Evolutionary conservation across 1,284 basidiomycete species (phyloP), one percentile per base, ranked within the genome.

Genomic region (Ceratobasidium theobromae): DNA sequence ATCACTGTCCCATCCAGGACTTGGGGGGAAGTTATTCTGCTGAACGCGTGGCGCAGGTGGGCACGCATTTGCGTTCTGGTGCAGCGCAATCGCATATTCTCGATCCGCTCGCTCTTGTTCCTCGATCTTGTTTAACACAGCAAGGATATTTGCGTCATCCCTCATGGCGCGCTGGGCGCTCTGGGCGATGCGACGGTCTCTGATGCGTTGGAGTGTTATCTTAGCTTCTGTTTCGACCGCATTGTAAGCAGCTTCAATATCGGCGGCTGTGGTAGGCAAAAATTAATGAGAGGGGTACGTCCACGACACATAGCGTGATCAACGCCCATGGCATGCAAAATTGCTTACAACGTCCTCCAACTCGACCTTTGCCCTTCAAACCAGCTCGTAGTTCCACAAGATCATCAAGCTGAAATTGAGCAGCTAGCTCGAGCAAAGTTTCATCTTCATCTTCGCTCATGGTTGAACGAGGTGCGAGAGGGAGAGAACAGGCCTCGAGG

Each of bases 391-490:
- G 28, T 27, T 58, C 55, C 30, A 46, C 55, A 25, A 58, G 41
- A 25, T 58, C 55, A 12, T 32, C 18, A 6, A 58, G 55, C n/a
- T 58, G 55, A 4, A 58, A 43, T 23, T 58, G 55, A 27, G 55
- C 55, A 25, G 8, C 40, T 6, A 45, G 40, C 27, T 58, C 55
- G 9, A 58, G 23, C 4, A 18, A 46, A 3, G 32, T 28, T 2
- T 58, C 55, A 12, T 58, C 18, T 27, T 33, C 55, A 4, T 46
- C 18, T n/a, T 25, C 35, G 41, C 45, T 58, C 16, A n/a, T 48
- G 41, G 18, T 27, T 23, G 40, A 23, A 25, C 30, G 51, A 23
- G 51, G 51, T 16, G 35, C n/a, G n/a, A n/a, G n/a, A n/a, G n/a
- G n/a, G n/a, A n/a, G n/a, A n/a, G n/a, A n/a, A n/a, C n/a, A n/a